These are phyloP conservation scores for Fusarium sp. DNA, from an alignment of 2,329 filamentous ascomycete species.

Conservation along the genomic window DNA sequence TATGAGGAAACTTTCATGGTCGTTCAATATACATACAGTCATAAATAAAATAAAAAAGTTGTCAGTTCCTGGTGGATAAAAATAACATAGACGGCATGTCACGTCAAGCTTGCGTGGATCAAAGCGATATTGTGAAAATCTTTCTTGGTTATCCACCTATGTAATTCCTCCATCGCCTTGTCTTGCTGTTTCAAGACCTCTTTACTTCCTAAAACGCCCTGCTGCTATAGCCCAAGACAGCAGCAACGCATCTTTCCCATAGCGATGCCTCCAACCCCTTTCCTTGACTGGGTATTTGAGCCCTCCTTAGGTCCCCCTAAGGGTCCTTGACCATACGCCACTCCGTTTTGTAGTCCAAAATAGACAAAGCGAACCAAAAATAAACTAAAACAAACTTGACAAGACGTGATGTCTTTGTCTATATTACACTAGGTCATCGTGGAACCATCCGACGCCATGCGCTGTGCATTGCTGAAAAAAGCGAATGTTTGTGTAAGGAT, in stretches of 20 bases:
- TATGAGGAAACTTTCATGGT: not conserved
- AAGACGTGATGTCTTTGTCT: conserved; percentile 43
- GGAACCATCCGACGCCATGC: conserved; percentile 46
- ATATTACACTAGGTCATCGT: conserved; percentile 50
- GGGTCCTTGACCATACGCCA: conserved; percentile 41
- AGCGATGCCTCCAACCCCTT: conserved; percentile 29
- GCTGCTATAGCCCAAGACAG: conserved; percentile 46
- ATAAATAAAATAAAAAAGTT: too few relatives aligned
- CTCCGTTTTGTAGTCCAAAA: conserved; percentile 47
- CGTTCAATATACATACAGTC: not conserved
- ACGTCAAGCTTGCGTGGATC: not conserved
- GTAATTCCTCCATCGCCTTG: conserved; percentile 19
- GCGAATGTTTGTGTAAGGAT: conserved; percentile 40
- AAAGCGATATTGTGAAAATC: conserved; percentile 13
- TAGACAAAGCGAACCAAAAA: conserved; percentile 39
- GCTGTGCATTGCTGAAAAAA: conserved; percentile 47
- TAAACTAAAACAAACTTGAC: conserved; percentile 42
- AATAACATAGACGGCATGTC: not conserved
- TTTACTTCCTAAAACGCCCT: conserved; percentile 45
- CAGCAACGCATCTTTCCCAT: conserved; percentile 34
- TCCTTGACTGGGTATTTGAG: conserved; percentile 36
- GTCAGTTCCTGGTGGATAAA: not conserved
- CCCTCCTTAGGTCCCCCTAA: conserved; percentile 35
- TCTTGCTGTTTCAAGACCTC: conserved; percentile 28
- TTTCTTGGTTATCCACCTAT: conserved; percentile 34